Evolutionary conservation across 345 rosid species (phyloP).

Genomic region (Balakata baccata): DNA sequence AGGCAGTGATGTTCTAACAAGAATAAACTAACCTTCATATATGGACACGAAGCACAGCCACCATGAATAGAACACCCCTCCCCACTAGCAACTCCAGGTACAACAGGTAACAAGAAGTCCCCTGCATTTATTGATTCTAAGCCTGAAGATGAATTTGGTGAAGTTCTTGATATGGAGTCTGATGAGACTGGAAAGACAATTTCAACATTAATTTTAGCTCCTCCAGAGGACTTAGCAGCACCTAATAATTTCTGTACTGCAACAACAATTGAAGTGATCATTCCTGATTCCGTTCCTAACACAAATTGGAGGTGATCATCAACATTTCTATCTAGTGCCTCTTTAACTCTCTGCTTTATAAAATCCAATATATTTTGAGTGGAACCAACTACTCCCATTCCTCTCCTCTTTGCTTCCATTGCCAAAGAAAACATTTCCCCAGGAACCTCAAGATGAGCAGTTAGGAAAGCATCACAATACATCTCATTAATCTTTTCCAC

Average conservation of each 20-base stretch:
- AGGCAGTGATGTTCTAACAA: neutral
- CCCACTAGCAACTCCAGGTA: constrained; percentile 91
- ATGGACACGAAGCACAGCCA: constrained; percentile 97
- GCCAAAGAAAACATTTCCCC: constrained; percentile 99
- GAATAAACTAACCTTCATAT: constrained; percentile 70
- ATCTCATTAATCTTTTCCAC: constrained; percentile 78
- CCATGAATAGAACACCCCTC: constrained; percentile 96
- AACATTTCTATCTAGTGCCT: constrained; percentile 70
- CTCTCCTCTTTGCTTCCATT: constrained; percentile 88
- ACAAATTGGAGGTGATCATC: constrained; percentile 84
- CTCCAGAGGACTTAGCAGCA: constrained; percentile 39
- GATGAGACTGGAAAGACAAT: constrained; percentile 93
- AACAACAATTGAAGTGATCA: constrained; percentile 90
- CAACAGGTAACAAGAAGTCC: constrained; percentile 57
- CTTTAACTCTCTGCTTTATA: constrained; percentile 72
- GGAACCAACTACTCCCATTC: constrained; percentile 95
- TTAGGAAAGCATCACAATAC: constrained; percentile 87
- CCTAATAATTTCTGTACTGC: constrained; percentile 57
- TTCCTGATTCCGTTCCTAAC: constrained; percentile 93
- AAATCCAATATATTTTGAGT: constrained; percentile 87
- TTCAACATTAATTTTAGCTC: constrained; percentile 66
- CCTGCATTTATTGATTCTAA: constrained; percentile 39
- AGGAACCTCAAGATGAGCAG: constrained; percentile 95
- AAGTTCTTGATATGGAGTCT: constrained; percentile 68
- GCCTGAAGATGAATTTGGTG: constrained; percentile 40